Evolutionary conservation across 441 rosid genomes (phyloP).

Genomic region (Pelargonium fulgidum): DNA sequence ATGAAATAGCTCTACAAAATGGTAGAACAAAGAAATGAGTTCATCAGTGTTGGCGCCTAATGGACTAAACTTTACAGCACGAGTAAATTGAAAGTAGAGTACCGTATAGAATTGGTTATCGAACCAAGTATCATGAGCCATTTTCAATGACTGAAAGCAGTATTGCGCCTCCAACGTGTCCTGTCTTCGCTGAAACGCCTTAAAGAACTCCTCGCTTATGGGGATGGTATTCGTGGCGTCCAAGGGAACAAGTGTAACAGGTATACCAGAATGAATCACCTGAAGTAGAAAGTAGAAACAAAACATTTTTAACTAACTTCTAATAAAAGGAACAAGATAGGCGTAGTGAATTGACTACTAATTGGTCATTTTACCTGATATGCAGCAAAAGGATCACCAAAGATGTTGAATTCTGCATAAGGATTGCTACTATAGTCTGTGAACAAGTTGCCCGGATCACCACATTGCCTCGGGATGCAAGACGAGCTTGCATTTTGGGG

Average conservation of each 20-base stretch:
- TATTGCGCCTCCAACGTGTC: conserved; percentile 73
- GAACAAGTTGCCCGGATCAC: conserved; percentile 61
- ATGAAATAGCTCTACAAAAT: conserved; percentile 61
- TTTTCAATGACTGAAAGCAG: conserved; percentile 61
- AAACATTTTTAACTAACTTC: background rate
- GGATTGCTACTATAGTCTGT: conserved; percentile 61
- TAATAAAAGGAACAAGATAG: too few relatives aligned
- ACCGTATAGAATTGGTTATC: conserved; percentile 48
- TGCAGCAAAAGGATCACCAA: conserved; percentile 79
- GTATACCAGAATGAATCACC: conserved; percentile 87
- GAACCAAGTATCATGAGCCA: conserved; percentile 63
- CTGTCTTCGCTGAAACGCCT: conserved; percentile 49
- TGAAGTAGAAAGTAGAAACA: conserved; percentile 15
- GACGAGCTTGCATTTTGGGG: conserved; percentile 35
- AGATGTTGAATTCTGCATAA: conserved; percentile 80
- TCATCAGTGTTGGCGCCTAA: background rate
- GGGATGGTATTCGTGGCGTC: conserved; percentile 94
- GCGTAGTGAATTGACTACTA: too few relatives aligned
- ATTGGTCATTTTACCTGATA: conserved; percentile 45
- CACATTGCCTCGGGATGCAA: conserved; percentile 51
- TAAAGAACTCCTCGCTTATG: conserved; percentile 41
- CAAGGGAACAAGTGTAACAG: conserved; percentile 69
- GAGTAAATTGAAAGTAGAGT: too few relatives aligned
- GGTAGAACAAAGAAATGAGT: background rate
- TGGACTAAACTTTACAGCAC: conserved; percentile 14